Base-by-base conservation (phyloP, 176 grass and related monocot species). In the Musa schizocarpa region DNA sequence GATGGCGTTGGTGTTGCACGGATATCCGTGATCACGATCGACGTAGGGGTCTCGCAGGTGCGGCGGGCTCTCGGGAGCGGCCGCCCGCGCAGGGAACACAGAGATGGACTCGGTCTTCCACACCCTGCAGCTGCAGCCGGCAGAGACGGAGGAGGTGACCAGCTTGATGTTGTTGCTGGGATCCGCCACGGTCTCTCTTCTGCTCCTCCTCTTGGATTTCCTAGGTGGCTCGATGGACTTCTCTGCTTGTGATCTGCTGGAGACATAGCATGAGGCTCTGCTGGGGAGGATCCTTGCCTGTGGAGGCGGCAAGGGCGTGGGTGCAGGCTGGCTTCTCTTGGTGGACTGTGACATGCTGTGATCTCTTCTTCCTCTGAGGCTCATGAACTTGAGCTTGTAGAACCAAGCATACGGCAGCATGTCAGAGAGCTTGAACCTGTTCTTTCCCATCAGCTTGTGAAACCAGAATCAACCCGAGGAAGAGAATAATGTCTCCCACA, bases 361-460 rank as follows among this genome's bases (percentile, higher is more conserved):
- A 14, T 23, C 54, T 50, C 23, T 78, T 11, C 23, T 81, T 3
- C 85, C 77, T 9, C 29, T 79, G 73, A 14, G 76, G 74, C 89
- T 81, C 85, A 88, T 92, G 79, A 86, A 85, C 11, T 85, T 88
- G 24, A 96, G 83, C 87, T 92, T 96, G 83, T 92, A 96, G 83
- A 96, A 96, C 93, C 93, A 96, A 43, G 85, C 89, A 85, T 96
- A 90, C 3, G 93, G 93, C 57, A 96, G 85, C 89, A 96, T 96
- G 85, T 92, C 89, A 50, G 89, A 96, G 8, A 96, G 26, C 63
- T 83, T 82, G 76, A 96, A 96, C 85, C 85, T 92, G 78, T 85
- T 87, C 63, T 76, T 88, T n/a, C 87, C 93, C 93, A 96, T 96
- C 76, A 27, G 34, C 34, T 3, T 43, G 34, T 6, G 34, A 43